Base-by-base conservation (phyloP, 495 filamentous ascomycete species). In the Podospora appendiculata region DNA sequence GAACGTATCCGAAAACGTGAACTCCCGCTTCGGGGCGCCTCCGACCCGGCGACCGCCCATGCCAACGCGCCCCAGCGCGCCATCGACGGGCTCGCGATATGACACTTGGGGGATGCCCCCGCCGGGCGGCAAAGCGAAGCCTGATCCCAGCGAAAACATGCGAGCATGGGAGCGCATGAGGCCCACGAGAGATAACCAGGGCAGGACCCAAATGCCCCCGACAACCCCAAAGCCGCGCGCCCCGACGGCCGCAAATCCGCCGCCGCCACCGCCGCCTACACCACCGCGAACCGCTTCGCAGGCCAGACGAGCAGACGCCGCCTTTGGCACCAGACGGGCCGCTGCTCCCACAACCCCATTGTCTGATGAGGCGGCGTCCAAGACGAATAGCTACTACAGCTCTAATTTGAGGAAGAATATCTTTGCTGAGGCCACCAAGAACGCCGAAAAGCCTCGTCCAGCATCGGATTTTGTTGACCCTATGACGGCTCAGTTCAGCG, bases 121-220 rank as follows among this genome's bases (percentile, higher is more conserved):
- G 13, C 66, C 75, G 54, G 49, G 66, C 45, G 78, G 77, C 35
- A 74, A 83, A 18, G 77, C 79, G 56, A 76, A 76, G 43, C 80
- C 83, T 14, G 76, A 77, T 13, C 70, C 80, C 48, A 73, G 73
- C 6, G 78, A 84, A 58, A 77, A 78, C 14, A 82, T 78, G 64
- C 72, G 79, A 39, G 86, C 84, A 3, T 93, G 86, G 73, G 77
- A 86, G 56, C 77, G 79, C n/a, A 86, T 91, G 82, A 44, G 64
- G 16, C 18, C 59, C 13, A 19, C 56, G 25, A 25, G 25, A 25
- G 25, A 25, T 25, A 25, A 25, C 25, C 25, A 25, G 25, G 25
- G 25, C 2, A 25, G 25, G 25, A 25, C 25, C 2, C 25, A 25
- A 25, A 5, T 25, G 2, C 25, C 51, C 18, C 33, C 54, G 25